Base-by-base conservation (phyloP, 1,284 basidiomycete genomes). In the Coriolopsis trogii region DNA sequence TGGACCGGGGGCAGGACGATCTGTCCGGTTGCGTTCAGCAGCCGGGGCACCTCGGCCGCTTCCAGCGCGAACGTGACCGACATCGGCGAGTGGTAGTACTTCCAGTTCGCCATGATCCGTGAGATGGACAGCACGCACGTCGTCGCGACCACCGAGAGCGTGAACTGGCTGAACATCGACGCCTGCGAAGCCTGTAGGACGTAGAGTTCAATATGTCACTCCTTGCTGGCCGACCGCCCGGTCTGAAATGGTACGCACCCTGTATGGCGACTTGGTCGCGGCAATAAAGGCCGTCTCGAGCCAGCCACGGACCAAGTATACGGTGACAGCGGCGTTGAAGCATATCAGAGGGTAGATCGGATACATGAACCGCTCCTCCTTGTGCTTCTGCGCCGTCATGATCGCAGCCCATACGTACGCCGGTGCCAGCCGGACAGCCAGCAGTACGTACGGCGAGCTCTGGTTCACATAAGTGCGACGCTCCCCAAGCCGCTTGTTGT, bases 311-410 rank as follows among this genome's bases (percentile, higher is more conserved):
- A 90, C 63, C 28, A 98, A 77, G 72, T 90, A 95, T 23, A 97
- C 62, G 28, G 86, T 77, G 23, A 95, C 87, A 3, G 93, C 93
- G 1, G 94, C 96, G 69, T 98, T 98, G 73, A 99, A 92, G 68
- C 92, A 93, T 46, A 99, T 73, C 38, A 98, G 73, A 0, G 94
- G 89, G 71, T 98, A 99, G 1, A 85, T 88, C 1, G 97, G 96
- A 71, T 88, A 99, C 87, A 99, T 91, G 76, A 99, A 99, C 21
- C 97, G 80, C 69, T 99, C 97, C 71, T 99, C 97, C 74, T 99
- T 99, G 74, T 99, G 97, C 5, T 89, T 73, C 72, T 99, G 97
- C 2, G 77, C 57, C 7, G 83, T 86, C 57, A 99, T 74, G 58
- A 97, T 85, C 3, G 70, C 79, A 41, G 90, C 66, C 95, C 97